Evolutionary conservation across 169 alveolate genomes (phyloP).

Genomic region (Cryptosporidium felis): DNA sequence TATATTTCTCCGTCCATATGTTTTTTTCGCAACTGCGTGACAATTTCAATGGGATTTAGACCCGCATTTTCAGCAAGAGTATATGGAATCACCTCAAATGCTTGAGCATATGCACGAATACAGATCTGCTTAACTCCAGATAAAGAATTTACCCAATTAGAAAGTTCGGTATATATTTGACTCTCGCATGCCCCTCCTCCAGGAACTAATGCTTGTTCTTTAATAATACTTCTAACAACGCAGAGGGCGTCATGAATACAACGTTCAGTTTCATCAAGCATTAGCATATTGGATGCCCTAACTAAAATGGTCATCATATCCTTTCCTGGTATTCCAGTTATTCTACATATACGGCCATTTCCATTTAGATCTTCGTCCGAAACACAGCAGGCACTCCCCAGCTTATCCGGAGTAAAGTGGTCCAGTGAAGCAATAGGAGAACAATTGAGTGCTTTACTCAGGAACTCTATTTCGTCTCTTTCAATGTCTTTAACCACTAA

Average conservation of each 20-base stretch:
- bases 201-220: conserved; percentile 95
- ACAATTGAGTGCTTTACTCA: conserved; percentile 91
- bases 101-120: conserved; percentile 97
- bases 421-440: conserved; percentile 97
- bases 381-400: conserved; percentile 95
- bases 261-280: conserved; percentile 98
- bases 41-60: conserved; percentile 94
- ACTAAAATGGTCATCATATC: conserved; percentile 94
- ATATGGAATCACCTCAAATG: conserved; percentile 98
- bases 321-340: conserved; percentile 94
- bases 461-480: conserved; percentile 96
- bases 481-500: conserved; percentile 97
- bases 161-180: conserved; percentile 84
- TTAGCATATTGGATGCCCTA: conserved; percentile 93
- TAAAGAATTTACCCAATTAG: conserved; percentile 84
- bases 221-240: conserved; percentile 97
- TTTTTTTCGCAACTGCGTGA: conserved; percentile 93
- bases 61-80: conserved; percentile 99
- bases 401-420: conserved; percentile 94
- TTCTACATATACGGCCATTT: conserved; percentile 91
- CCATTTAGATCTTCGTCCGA: conserved; percentile 84
- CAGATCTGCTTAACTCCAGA: conserved; percentile 95
- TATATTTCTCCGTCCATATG: conserved; percentile 90
- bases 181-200: conserved; percentile 99
- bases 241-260: conserved; percentile 98